phyloP scores from a whole-genome alignment of 441 rosid genomes.

The Cnidoscolus chayamansa region DNA sequence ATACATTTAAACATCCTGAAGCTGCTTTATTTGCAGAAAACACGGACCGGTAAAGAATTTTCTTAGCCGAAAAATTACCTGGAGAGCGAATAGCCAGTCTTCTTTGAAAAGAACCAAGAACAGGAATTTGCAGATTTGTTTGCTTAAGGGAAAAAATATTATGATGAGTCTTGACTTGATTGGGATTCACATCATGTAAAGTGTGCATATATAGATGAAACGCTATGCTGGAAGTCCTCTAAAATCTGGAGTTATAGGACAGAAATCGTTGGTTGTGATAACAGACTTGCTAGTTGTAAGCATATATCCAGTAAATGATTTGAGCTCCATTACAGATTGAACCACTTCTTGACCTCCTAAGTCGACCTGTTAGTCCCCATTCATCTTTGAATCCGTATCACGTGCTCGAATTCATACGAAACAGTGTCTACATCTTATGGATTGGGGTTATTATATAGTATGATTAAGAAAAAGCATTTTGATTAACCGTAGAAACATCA shows the following conservation, averaged over 20 bases:
- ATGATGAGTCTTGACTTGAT: neutral
- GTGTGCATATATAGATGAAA: neutral
- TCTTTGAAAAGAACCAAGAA: neutral
- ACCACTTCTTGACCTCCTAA: too few relatives aligned
- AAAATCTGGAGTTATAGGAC: neutral
- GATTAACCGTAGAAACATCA: too few relatives aligned
- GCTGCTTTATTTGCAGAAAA: neutral
- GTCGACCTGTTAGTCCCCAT: too few relatives aligned
- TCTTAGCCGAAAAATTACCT: neutral
- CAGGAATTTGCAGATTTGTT: neutral
- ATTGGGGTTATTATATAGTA: too few relatives aligned
- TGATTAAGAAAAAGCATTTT: too few relatives aligned
- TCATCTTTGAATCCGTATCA: too few relatives aligned
- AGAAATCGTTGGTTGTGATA: neutral
- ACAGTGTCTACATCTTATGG: too few relatives aligned
- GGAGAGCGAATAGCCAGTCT: neutral
- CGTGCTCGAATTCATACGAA: too few relatives aligned
- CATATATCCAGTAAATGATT: too few relatives aligned
- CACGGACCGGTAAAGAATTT: neutral
- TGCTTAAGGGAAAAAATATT: neutral
- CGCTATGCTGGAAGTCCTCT: neutral
- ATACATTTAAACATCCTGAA: neutral
- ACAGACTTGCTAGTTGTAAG: neutral
- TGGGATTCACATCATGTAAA: neutral
- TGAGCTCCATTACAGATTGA: too few relatives aligned